Conservation (phyloP, 2,329 filamentous ascomycete genomes). For the Trichoderma atroviride region DNA sequence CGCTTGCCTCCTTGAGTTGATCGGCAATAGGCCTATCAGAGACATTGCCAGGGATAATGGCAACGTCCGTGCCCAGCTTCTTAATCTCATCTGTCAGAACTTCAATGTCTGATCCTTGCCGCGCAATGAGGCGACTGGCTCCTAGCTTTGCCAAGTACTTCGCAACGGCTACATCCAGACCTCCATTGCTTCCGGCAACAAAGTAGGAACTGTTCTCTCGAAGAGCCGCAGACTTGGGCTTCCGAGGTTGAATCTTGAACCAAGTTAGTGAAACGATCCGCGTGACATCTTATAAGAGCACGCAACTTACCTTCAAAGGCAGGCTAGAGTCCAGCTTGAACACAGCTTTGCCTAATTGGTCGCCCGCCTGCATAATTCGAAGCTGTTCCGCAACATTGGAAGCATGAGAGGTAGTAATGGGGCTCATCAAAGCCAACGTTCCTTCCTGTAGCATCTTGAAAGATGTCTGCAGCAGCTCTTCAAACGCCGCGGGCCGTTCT, state of each 20-base stretch:
- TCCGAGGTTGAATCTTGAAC: constrained; percentile 24
- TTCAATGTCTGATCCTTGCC: background rate
- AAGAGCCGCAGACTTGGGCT: constrained; percentile 14
- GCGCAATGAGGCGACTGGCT: constrained; percentile 15
- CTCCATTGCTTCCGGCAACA: background rate
- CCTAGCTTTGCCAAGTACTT: constrained; percentile 21
- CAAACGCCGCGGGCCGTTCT: constrained; percentile 11
- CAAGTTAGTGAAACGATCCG: background rate
- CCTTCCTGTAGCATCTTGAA: constrained; percentile 18
- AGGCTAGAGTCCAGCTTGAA: constrained; percentile 16
- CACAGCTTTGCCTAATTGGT: constrained; percentile 11
- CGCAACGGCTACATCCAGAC: constrained; percentile 8
- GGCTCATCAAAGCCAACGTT: background rate
- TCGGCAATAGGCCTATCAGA: background rate
- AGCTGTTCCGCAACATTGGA: constrained; percentile 15
- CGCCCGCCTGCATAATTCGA: constrained; percentile 20
- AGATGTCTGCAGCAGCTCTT: constrained; percentile 18
- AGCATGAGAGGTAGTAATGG: constrained; percentile 13
- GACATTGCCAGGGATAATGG: constrained; percentile 5
- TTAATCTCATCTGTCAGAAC: background rate
- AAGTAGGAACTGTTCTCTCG: constrained; percentile 23
- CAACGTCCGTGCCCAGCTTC: constrained; percentile 10
- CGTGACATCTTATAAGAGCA: background rate
- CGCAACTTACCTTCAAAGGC: constrained; percentile 20
- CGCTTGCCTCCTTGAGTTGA: constrained; percentile 12